Evolutionary conservation across 192 early-diverging fungal genomes (phyloP).

Genomic region (Funneliformis mosseae): DNA sequence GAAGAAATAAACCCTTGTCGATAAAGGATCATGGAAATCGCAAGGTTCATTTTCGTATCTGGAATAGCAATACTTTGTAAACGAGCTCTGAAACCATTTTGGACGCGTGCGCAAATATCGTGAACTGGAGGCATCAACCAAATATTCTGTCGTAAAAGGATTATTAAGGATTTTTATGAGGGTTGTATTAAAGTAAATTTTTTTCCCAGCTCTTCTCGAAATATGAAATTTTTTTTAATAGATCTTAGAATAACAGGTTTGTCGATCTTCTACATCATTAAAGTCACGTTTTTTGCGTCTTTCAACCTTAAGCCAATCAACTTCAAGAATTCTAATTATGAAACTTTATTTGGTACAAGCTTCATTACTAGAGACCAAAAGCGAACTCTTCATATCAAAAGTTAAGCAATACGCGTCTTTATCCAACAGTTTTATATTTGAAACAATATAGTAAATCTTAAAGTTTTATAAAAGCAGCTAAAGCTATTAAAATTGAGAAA

Average conservation of each 20-base stretch:
- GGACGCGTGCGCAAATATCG: slow-evolving; percentile 86
- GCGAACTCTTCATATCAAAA: not conserved
- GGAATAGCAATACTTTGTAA: slow-evolving; percentile 85
- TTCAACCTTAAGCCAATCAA: too few species aligned
- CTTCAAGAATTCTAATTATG: too few species aligned
- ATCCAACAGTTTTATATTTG: not conserved
- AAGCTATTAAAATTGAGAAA: not conserved
- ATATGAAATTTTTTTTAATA: not conserved
- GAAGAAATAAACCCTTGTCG: slow-evolving; percentile 87
- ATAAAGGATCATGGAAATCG: slow-evolving; percentile 85
- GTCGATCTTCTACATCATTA: not conserved
- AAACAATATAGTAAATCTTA: not conserved
- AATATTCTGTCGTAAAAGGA: too few species aligned
- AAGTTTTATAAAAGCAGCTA: not conserved
- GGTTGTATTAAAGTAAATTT: too few species aligned
- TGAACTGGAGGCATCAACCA: slow-evolving; percentile 33
- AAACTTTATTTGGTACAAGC: too few species aligned
- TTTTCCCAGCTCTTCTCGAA: not conserved
- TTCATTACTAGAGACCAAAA: too few species aligned
- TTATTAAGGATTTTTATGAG: too few species aligned
- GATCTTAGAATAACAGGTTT: not conserved
- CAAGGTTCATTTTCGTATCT: slow-evolving; percentile 83
- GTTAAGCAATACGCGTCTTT: not conserved
- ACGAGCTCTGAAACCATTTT: slow-evolving; percentile 87
- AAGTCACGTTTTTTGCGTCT: too few species aligned